Percentiles rank a stretch among this genome's conserved stretches.
These are phyloP conservation scores for Pichia kudriavzevii DNA, from an alignment of 1,139 yeast genomes.

Conservation along the genomic window DNA sequence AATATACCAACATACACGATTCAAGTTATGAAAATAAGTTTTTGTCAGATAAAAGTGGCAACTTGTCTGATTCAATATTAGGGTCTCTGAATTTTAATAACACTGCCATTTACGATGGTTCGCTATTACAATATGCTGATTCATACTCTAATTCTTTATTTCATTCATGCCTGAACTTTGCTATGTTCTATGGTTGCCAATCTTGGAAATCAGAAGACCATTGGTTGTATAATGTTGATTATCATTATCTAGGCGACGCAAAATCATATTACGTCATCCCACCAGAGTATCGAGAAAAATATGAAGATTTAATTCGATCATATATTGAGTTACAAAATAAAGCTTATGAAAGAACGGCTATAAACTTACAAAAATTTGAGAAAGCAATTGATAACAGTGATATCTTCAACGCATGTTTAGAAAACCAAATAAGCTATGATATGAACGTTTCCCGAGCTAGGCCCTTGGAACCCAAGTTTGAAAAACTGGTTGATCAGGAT, in stretches of 20 bases:
- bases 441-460: conserved; percentile 11
- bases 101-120: conserved; percentile 48
- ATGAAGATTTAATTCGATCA: conserved; percentile 41
- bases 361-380: conserved; percentile 7
- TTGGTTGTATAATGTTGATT: conserved; percentile 58
- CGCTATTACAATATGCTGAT: conserved; percentile 32
- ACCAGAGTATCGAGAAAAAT: conserved; percentile 55
- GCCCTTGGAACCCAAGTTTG: conserved; percentile 16
- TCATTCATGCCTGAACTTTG: conserved; percentile 48
- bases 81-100: conserved; percentile 71
- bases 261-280: conserved; percentile 80
- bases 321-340: conserved; percentile 19
- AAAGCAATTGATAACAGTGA: conserved; percentile 14
- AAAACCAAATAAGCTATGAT: conserved; percentile 19
- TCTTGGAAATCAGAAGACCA: conserved; percentile 78
- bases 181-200: conserved; percentile 63
- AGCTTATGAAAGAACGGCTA: conserved; percentile 11
- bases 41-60: conserved; percentile 5
- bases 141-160: conserved; percentile 27
- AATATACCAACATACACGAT: conserved; percentile 39
- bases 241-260: conserved; percentile 61
- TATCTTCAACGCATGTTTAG: conserved; percentile 17
- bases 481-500: conserved; percentile 10
- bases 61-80: conserved; percentile 17
- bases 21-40: conserved; percentile 35